Evolutionary conservation across 2,329 filamentous ascomycete species (phyloP).

Genomic region (Fusarium newnesense): DNA sequence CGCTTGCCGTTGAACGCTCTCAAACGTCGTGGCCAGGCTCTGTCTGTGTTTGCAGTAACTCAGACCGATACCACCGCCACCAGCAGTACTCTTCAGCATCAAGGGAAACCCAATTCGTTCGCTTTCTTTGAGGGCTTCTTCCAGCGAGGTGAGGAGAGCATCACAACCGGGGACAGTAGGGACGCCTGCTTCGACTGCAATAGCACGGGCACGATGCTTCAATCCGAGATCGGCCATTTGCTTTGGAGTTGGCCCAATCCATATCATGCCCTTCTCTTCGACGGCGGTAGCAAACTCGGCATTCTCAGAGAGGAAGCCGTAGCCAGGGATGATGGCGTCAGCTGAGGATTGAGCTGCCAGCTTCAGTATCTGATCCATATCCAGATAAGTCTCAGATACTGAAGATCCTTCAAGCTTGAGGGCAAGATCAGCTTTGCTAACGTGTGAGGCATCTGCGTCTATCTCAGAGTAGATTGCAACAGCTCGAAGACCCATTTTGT

Average conservation of each 20-base stretch:
- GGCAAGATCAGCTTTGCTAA: conserved; percentile 72
- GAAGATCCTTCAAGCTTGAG: conserved; percentile 67
- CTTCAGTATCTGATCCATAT: conserved; percentile 68
- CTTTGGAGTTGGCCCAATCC: conserved; percentile 66
- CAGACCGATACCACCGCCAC: conserved; percentile 59
- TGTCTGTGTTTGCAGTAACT: conserved; percentile 48
- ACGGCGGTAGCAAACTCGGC: conserved; percentile 67
- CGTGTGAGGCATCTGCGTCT: conserved; percentile 75
- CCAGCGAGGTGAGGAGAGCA: conserved; percentile 39
- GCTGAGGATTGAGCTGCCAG: conserved; percentile 60
- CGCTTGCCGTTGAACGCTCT: conserved; percentile 52
- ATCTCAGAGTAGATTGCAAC: conserved; percentile 74
- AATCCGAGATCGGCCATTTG: conserved; percentile 52
- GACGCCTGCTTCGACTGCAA: conserved; percentile 46
- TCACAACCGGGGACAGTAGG: conserved; percentile 50
- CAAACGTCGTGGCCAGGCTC: conserved; percentile 47
- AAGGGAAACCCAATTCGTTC: conserved; percentile 51
- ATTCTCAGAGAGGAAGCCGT: conserved; percentile 74
- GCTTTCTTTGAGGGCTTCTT: conserved; percentile 44
- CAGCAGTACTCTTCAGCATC: conserved; percentile 60
- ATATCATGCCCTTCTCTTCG: conserved; percentile 64
- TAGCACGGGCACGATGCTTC: conserved; percentile 51
- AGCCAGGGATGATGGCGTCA: conserved; percentile 73
- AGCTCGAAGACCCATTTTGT: conserved; percentile 73
- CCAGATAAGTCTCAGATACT: conserved; percentile 66